Evolutionary conservation across 2,329 filamentous ascomycete genomes (phyloP), one percentile per base, ranked within the genome.

Genomic region (Diaporthe sp.): DNA sequence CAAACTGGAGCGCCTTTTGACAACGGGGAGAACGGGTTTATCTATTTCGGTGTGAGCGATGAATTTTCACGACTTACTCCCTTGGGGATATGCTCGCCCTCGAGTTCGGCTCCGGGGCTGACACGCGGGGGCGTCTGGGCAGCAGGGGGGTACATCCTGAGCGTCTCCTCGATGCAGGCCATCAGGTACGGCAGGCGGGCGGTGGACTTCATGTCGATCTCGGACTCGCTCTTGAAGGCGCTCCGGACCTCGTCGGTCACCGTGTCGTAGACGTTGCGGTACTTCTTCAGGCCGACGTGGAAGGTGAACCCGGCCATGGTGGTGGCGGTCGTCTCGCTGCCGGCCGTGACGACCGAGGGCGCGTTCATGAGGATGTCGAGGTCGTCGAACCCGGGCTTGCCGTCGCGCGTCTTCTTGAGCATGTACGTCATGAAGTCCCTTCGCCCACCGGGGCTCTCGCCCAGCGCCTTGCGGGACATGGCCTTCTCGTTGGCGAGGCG

Each of bases 81-180:
- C 25, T 73, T 73, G n/a, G 74, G 74, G 8, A 75, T 68, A n/a
- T 60, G 51, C 12, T 73, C 19, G 12, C 74, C 74, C 19, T 68
- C 31, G n/a, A 75, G 37, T 6, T 71, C 58, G 0, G 67, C 72
- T 10, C 75, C 72, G 5, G 72, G 72, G 7, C 65, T 71, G 10
- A 76, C 12, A 4, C 72, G 58, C 1, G 72, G 51, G 8, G 75
- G 58, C 8, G 39, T 68, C 72, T 75, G 75, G 17, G 73, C 72
- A 3, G 60, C 62, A 13, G 78, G 62, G 0, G 72, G 74, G 60
- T 25, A 75, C n/a, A 75, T 44, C 67, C 95, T 94, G 82, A 98
- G 92, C 0, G 94, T 94, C 85, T 98, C 95, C 83, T 93, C 92
- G 84, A 98, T 94, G 42, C 95, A 92, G 79, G 88, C 89, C 78